Conservation (phyloP, 2,329 filamentous ascomycete genomes). For the Fusarium burgessii region DNA sequence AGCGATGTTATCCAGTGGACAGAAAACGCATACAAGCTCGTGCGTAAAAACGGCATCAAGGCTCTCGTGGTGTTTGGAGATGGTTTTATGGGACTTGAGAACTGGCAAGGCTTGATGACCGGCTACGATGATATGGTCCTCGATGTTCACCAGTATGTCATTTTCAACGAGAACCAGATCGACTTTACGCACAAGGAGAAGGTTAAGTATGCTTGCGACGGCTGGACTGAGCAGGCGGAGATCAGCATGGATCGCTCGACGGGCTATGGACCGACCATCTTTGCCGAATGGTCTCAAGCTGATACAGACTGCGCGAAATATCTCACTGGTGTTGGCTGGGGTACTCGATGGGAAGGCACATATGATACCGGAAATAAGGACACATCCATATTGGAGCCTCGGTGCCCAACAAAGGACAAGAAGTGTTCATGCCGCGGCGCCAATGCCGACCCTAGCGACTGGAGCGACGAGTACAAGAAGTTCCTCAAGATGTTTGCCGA, state of each 20-base stretch:
- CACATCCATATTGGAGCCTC: conserved; percentile 74
- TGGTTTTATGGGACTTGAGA: conserved; percentile 89
- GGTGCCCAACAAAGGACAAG: conserved; percentile 76
- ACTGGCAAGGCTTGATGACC: conserved; percentile 89
- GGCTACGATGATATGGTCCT: conserved; percentile 79
- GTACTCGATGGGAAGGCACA: conserved; percentile 92
- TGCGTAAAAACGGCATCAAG: conserved; percentile 81
- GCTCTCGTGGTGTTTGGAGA: conserved; percentile 88
- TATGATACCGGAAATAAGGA: conserved; percentile 74
- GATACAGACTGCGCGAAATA: conserved; percentile 92
- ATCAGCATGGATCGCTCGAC: conserved; percentile 77
- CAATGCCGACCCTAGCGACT: conserved; percentile 77
- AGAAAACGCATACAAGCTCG: conserved; percentile 74
- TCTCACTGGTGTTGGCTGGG: conserved; percentile 90
- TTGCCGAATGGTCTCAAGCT: conserved; percentile 97
- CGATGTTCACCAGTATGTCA: conserved; percentile 99
- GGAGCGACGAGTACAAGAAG: conserved; percentile 80
- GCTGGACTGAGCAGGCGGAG: conserved; percentile 84
- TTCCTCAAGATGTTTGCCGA: conserved; percentile 92
- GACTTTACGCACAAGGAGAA: conserved; percentile 84
- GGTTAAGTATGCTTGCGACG: conserved; percentile 86
- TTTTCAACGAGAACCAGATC: conserved; percentile 93
- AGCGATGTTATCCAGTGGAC: conserved; percentile 84
- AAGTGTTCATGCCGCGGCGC: conserved; percentile 80
- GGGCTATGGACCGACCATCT: conserved; percentile 92